These are phyloP conservation scores for Blastocystis sp. DNA, from an alignment of 352 stramenopile genomes.

Conservation along the genomic window DNA sequence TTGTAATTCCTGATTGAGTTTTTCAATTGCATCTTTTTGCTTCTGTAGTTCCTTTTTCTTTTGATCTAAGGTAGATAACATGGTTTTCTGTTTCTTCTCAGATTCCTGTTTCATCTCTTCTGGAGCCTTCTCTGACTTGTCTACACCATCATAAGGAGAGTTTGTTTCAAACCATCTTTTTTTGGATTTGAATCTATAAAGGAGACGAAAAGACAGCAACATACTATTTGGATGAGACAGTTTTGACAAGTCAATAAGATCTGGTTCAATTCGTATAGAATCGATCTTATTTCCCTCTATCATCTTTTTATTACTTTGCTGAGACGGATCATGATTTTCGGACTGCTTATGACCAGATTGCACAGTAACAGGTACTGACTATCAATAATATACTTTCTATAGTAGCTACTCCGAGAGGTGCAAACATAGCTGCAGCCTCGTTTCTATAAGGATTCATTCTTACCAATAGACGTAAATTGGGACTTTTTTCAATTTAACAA, in stretches of 20 bases:
- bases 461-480: background rate
- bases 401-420: background rate
- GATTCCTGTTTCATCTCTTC: background rate
- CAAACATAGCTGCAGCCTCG: conserved; percentile 22
- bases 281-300: background rate
- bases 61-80: conserved; percentile 15
- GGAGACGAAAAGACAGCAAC: background rate
- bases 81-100: conserved; percentile 52
- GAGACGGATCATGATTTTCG: background rate
- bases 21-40: conserved; percentile 50
- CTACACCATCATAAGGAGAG: background rate
- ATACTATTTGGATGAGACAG: background rate
- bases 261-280: background rate
- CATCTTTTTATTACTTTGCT: background rate
- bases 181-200: background rate
- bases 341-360: too few species aligned
- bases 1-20: conserved; percentile 38
- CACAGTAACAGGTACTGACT: too few species aligned
- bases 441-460: background rate
- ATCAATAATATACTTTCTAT: too few species aligned
- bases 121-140: background rate
- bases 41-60: conserved; percentile 52
- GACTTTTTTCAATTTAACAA: background rate
- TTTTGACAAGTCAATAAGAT: conserved; percentile 41
- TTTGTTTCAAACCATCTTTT: background rate